Evolutionary conservation across 2,329 filamentous ascomycete genomes (phyloP), one percentile per base, ranked within the genome.

Genomic region (Trichoderma sp.): DNA sequence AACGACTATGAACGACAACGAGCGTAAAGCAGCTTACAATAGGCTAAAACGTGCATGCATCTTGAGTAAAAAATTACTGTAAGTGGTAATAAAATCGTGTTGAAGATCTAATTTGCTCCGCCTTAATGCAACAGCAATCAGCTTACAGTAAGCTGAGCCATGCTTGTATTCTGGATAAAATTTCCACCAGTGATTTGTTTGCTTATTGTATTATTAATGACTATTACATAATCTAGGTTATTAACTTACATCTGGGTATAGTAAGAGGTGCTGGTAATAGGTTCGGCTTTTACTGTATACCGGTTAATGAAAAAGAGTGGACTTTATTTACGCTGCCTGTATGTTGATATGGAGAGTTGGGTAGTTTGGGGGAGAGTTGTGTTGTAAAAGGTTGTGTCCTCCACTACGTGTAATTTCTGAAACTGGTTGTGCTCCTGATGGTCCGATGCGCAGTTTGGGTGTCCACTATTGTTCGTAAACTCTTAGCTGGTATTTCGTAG

Each of bases 121-220:
- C 20, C 23, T 43, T 39, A 43, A 43, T 47, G 39, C 15, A n/a
- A 47, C 8, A n/a, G 23, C 36, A 28, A 63, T 63, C 20, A 63
- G 34, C 36, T 63, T 43, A 63, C 34, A 63, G 59, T 63, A 63
- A 63, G 59, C 59, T 43, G 59, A 63, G 12, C 53, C 20, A 43
- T 43, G 11, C 28, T n/a, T 62, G 2, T 39, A 28, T 43, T 9
- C 0, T 43, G 15, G 26, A n/a, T 20, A 50, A 50, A 50, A 50
- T 20, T 50, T 20, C 43, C 43, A 50, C 43, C 43, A 50, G 43
- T 39, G 26, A 36, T 63, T 63, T 63, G 61, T 47, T 43, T 63
- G 34, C 39, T 63, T 63, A 36, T 47, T 55, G 53, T 55, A 32
- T 66, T 66, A 66, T 55, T 50, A 66, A 66, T n/a, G n/a, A 32